These are phyloP conservation scores for Candida takata DNA, from an alignment of 805 yeast species.

Conservation along the genomic window DNA sequence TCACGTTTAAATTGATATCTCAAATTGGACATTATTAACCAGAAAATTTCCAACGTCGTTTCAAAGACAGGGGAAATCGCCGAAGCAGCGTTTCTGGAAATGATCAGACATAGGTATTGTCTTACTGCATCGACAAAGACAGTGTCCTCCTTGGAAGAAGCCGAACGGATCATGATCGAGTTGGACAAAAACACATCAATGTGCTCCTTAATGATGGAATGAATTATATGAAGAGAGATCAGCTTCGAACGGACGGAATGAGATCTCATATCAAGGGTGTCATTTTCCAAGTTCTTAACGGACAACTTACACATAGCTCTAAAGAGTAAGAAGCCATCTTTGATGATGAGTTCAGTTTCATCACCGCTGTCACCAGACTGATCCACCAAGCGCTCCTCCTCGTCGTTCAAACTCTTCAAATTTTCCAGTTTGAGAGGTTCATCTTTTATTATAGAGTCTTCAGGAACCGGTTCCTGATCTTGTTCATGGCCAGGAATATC, in stretches of 20 bases:
- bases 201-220: constrained; percentile 78
- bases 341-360: constrained; percentile 64
- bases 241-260: constrained; percentile 90
- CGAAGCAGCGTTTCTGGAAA: constrained; percentile 90
- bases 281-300: constrained; percentile 73
- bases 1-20: constrained; percentile 87
- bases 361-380: constrained; percentile 39
- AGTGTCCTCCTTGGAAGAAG: constrained; percentile 46
- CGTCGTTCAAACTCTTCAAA: constrained; percentile 49
- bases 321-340: constrained; percentile 88
- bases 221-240: constrained; percentile 80
- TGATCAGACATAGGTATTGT: constrained; percentile 73
- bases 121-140: constrained; percentile 72
- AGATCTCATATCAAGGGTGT: constrained; percentile 75
- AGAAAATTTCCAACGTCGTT: constrained; percentile 84
- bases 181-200: constrained; percentile 69
- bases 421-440: constrained; percentile 50
- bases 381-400: constrained; percentile 47
- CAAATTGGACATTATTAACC: constrained; percentile 77
- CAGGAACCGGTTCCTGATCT: constrained; percentile 4
- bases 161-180: constrained; percentile 44
- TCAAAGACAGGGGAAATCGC: constrained; percentile 89
- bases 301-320: constrained; percentile 94
- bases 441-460: constrained; percentile 15
- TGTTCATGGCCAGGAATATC: constrained; percentile 15